phyloP scores from a whole-genome alignment of 129 eudicot species.

The Lactuca sativa region DNA sequence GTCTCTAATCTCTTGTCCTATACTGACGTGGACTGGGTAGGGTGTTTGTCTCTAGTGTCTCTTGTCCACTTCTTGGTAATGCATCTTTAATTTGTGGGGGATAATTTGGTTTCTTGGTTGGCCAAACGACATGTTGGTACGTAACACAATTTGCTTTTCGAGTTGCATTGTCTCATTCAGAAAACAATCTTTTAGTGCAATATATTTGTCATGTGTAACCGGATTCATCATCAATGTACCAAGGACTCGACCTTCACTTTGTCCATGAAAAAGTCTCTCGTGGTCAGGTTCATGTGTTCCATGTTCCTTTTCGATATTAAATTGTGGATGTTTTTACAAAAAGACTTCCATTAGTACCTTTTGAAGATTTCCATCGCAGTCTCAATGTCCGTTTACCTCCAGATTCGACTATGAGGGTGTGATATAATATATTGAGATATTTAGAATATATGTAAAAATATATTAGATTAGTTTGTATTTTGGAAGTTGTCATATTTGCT shows the following conservation, averaged over 20 bases:
- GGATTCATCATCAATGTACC: background rate
- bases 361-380: background rate
- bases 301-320: background rate
- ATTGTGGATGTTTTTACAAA: background rate
- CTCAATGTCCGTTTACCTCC: background rate
- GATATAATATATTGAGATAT: background rate
- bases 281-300: background rate
- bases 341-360: background rate
- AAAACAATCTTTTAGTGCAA: background rate
- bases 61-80: no score
- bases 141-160: no score
- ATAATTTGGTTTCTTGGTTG: no score
- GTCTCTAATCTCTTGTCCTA: background rate
- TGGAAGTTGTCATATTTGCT: no score
- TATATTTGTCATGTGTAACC: background rate
- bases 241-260: background rate
- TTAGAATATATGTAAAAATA: no score
- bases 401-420: slow-evolving; percentile 4
- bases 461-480: no score
- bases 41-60: no score
- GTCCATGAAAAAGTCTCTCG: background rate
- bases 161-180: no score
- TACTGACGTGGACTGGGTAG: no score
- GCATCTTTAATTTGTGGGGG: no score
- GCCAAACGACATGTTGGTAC: no score